Percentiles rank a stretch among this genome's conserved stretches.
phyloP scores from a whole-genome alignment of 176 grass and related monocot species.

The Dendrocalamus sinicus region DNA sequence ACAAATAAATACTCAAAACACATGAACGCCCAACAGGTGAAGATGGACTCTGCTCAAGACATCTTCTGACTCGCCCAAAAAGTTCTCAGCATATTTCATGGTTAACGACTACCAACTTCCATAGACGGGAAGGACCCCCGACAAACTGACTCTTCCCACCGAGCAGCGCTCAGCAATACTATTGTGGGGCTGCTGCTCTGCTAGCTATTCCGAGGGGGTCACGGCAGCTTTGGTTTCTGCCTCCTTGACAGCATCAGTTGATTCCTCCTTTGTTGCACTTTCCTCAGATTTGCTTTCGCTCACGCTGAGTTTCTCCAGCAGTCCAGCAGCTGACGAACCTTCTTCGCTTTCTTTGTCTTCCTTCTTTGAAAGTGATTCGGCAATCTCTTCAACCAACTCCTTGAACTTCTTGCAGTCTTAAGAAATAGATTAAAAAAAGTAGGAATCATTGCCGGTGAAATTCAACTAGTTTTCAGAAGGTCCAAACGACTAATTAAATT shows the following conservation, averaged over 20 bases:
- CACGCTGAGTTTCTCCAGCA: constrained; percentile 68
- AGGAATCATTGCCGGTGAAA: constrained; percentile 22
- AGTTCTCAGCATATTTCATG: constrained; percentile 37
- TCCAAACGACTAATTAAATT: background rate
- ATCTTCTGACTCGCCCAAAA: constrained; percentile 30
- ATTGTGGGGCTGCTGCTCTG: background rate
- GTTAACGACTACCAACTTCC: constrained; percentile 26
- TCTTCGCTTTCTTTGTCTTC: constrained; percentile 47
- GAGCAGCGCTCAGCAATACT: background rate
- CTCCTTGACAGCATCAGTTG: constrained; percentile 29
- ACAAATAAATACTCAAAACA: constrained; percentile 25
- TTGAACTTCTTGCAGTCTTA: constrained; percentile 80
- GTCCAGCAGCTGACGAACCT: constrained; percentile 41
- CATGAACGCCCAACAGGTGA: background rate
- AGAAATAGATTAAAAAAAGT: constrained; percentile 4
- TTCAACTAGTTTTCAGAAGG: constrained; percentile 29
- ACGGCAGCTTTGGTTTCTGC: constrained; percentile 27
- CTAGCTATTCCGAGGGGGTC: constrained; percentile 35
- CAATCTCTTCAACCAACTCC: constrained; percentile 64
- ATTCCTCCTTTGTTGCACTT: background rate
- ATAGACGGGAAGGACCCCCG: background rate
- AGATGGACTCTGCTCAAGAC: constrained; percentile 28
- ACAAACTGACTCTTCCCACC: constrained; percentile 32
- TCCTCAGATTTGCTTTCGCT: constrained; percentile 50
- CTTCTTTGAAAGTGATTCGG: constrained; percentile 46